Evolutionary conservation across 805 yeast genomes (phyloP), one percentile per base, ranked within the genome.

Genomic region (Ogataea pilisensis): DNA sequence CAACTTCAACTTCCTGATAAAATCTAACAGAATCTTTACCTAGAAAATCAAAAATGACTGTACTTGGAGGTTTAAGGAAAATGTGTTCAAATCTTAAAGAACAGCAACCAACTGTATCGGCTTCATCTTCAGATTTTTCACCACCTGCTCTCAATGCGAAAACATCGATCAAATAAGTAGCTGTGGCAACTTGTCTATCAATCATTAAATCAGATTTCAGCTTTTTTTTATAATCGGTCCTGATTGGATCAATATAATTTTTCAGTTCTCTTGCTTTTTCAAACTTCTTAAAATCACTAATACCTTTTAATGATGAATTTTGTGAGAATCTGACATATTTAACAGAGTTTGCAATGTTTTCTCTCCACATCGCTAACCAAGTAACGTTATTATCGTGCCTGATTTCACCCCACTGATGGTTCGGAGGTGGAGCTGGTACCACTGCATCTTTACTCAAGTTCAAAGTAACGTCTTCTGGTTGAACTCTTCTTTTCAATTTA

Each of bases 361-460:
- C 98, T 58, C 84, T 81, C 97, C 97, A 91, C 85, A 83, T 89
- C 0, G 97, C 98, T 40, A 91, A 70, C 99, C 99, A 91, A 11
- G 91, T 80, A 21, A 90, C 97, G 0, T 89, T 82, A 52, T 84
- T 83, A 60, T 91, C 97, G 60, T 90, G 95, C 49, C 75, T 75
- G 20, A 91, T 72, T 51, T 86, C 95, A 13, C 85, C 96, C 99
- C 99, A 91, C 32, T 69, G 49, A 54, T 88, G 96, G 2, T 96
- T 96, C 11, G 65, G 76, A 2, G 97, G 97, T 1, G 96, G 85
- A 4, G 69, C 72, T 2, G 99, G 98, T 2, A 88, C 68, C 16
- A 74, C 70, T 0, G 82, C 85, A 16, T 75, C 86, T 49, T 73
- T 71, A 42, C 95, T 82, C 45, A 91, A 68, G 60, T 91, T 91